Evolutionary conservation across 495 filamentous ascomycete genomes (phyloP), one percentile per base, ranked within the genome.

Genomic region (Talaromyces thailandensis): DNA sequence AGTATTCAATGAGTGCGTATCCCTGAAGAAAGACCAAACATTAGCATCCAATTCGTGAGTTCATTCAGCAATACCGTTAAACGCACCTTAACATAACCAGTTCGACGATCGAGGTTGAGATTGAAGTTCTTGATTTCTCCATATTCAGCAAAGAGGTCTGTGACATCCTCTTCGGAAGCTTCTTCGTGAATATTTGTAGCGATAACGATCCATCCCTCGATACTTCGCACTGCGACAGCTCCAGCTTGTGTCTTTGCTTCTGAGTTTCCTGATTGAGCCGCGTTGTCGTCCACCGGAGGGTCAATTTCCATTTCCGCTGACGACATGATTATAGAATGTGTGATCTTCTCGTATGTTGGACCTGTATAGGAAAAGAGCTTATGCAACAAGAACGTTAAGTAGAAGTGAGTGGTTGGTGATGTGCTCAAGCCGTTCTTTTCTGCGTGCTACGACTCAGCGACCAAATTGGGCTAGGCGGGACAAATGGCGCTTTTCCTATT

Each of bases 181-280:
- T 99, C 95, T 72, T 98, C 95, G 74, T 99, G 94, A 45, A 98
- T 91, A 73, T 98, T 97, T 21, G 93, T 96, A 63, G 88, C 92
- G 62, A 97, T 88, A 65, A 99, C 82, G 75, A 99, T 98, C 95
- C 95, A 99, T 66, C 95, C 95, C 73, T 99, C 95, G 72, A 99
- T 97, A 64, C 91, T 96, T 73, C 95, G 91, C 58, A 99, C 95
- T 14, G 93, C 95, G 6, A 90, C 91, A 28, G 93, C 91, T 64
- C 89, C 89, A 59, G 84, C 78, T 63, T 84, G 80, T 53, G 93
- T 96, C 70, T 88, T 86, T 23, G 83, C 74, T 63, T 86, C 84
- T 63, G 86, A 87, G 69, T 81, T 81, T 65, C 80, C 75, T 64
- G 81, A 73, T 65, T 75, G 69, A 48, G 65, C 68, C 3, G 29